Evolutionary conservation across 2,329 filamentous ascomycete genomes (phyloP).

Genomic region (Fusarium lyarnte): DNA sequence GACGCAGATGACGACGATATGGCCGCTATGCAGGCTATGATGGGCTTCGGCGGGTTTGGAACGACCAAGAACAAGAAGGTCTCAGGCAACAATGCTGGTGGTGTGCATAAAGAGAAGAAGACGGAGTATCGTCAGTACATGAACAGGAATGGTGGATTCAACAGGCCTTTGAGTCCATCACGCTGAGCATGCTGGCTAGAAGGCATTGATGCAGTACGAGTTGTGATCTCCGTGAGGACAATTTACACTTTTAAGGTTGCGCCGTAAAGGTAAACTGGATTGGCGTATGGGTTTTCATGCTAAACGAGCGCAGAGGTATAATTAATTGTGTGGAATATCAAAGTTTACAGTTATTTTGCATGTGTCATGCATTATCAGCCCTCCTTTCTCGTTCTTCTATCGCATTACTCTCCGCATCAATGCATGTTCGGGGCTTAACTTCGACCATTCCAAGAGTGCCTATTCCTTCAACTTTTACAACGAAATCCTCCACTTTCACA

Average conservation of each 20-base stretch:
- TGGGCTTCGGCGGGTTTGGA: conserved; percentile 90
- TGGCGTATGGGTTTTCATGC: not conserved
- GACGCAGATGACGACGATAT: conserved; percentile 69
- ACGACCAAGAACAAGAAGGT: conserved; percentile 91
- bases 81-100: conserved; percentile 84
- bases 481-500: not conserved
- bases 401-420: not conserved
- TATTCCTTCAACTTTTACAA: not conserved
- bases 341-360: not conserved
- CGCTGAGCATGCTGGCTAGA: conserved; percentile 42
- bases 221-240: conserved; percentile 2
- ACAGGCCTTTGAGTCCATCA: conserved; percentile 74
- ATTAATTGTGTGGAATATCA: not conserved
- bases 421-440: not conserved
- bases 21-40: conserved; percentile 80
- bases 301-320: not conserved
- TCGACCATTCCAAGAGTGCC: not conserved
- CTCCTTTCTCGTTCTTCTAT: not conserved
- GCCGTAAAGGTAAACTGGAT: not conserved
- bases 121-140: conserved; percentile 97
- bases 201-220: not conserved
- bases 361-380: not conserved
- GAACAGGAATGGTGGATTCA: conserved; percentile 85
- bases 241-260: not conserved
- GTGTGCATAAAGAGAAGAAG: conserved; percentile 90